Percentiles rank a stretch among this genome's conserved stretches.
These are phyloP conservation scores for Haplosporangium gracile DNA, from an alignment of 192 early-diverging fungal species.

Conservation along the genomic window DNA sequence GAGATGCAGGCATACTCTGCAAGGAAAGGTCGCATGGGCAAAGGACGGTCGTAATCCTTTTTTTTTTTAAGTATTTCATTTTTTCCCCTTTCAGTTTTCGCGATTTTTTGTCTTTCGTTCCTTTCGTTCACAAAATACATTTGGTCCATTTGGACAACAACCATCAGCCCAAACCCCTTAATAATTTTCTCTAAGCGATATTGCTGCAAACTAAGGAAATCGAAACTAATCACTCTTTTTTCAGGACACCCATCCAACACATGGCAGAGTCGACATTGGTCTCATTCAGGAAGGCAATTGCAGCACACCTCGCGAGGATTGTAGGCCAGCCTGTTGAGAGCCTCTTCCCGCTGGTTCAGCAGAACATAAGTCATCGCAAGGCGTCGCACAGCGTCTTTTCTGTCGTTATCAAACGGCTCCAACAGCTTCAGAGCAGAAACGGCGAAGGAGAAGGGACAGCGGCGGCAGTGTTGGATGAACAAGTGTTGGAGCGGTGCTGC, in stretches of 20 bases:
- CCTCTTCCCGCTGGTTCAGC: slow-evolving; percentile 30
- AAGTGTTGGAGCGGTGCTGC: neutral
- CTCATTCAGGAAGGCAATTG: slow-evolving; percentile 30
- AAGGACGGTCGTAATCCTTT: slow-evolving; percentile 15
- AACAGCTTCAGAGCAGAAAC: neutral
- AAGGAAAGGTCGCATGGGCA: slow-evolving; percentile 33
- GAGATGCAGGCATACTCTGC: slow-evolving; percentile 70
- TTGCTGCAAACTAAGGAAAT: neutral
- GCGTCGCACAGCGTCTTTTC: slow-evolving; percentile 36
- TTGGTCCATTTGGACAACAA: neutral
- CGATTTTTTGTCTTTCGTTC: neutral
- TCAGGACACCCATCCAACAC: neutral
- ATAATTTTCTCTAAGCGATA: neutral
- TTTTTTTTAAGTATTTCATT: neutral
- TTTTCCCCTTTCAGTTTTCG: neutral
- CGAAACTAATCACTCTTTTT: neutral
- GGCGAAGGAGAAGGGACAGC: neutral
- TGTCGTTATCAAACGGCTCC: slow-evolving; percentile 33
- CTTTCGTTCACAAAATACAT: neutral
- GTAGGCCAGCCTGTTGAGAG: slow-evolving; percentile 2
- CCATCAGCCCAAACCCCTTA: neutral
- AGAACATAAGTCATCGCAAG: slow-evolving; percentile 22
- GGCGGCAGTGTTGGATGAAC: slow-evolving; percentile 3
- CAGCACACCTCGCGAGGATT: slow-evolving; percentile 20
- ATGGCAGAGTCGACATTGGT: slow-evolving; percentile 15